Evolutionary conservation across 78 protist genomes (phyloP).

Genomic region (Anaeramoeba ignava): DNA sequence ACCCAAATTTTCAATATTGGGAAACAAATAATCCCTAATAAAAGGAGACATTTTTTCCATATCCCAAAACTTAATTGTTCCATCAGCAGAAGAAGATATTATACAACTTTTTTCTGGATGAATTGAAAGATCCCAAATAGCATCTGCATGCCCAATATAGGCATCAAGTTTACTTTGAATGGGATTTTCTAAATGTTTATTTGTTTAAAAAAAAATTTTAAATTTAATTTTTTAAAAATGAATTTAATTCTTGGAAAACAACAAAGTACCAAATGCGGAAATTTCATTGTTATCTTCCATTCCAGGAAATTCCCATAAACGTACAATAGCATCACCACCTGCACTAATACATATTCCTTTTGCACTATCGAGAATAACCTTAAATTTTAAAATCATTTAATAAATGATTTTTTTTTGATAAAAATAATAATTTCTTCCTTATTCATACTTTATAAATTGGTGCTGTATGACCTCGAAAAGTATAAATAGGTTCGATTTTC

Average conservation of each 20-base stretch:
- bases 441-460: background rate
- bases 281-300: too few species aligned
- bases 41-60: background rate
- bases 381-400: too few species aligned
- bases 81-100: background rate
- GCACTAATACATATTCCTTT: background rate
- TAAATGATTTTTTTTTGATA: too few species aligned
- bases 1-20: background rate
- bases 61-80: background rate
- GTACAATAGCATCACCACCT: background rate
- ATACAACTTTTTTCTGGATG: background rate
- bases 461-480: background rate
- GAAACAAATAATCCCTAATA: background rate
- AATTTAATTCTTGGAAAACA: too few species aligned
- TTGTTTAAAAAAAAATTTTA: too few species aligned
- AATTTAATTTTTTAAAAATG: too few species aligned
- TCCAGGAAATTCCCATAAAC: background rate
- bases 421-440: too few species aligned
- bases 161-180: background rate
- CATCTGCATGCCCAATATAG: background rate
- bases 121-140: background rate
- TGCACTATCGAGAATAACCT: background rate
- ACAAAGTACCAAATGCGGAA: too few species aligned
- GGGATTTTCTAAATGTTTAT: too few species aligned
- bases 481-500: background rate